A percentile compares a stretch with the other conserved stretches of the same genome.
phyloP scores from a whole-genome alignment of 1,284 basidiomycete genomes.

The Pyrrhoderma noxium region DNA sequence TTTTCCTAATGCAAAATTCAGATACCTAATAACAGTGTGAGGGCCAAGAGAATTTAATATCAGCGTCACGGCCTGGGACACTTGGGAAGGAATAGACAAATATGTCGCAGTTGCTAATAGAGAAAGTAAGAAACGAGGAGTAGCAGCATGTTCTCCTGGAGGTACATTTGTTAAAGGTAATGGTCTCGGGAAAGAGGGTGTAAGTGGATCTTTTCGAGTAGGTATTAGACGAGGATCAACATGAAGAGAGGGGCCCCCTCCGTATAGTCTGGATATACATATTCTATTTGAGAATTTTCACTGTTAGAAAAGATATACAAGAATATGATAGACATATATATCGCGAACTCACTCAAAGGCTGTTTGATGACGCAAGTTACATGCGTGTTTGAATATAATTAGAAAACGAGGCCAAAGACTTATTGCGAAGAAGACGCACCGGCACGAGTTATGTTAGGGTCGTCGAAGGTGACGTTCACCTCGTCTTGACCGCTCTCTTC shows the following conservation, averaged over 20 bases:
- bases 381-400: not conserved
- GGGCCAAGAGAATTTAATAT: slow-evolving; percentile 78
- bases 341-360: slow-evolving; percentile 38
- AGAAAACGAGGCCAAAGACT: not conserved
- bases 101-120: slow-evolving; percentile 83
- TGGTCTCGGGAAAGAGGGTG: slow-evolving; percentile 47
- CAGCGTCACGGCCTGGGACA: slow-evolving; percentile 65
- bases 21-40: slow-evolving; percentile 68
- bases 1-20: slow-evolving; percentile 77
- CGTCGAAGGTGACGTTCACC: slow-evolving; percentile 71
- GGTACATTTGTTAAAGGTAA: slow-evolving; percentile 22
- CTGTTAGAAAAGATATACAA: no score
- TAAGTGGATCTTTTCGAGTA: slow-evolving; percentile 60
- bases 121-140: slow-evolving; percentile 79
- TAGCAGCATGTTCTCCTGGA: slow-evolving; percentile 59
- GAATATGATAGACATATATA: not conserved
- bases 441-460: slow-evolving; percentile 79
- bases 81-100: slow-evolving; percentile 74
- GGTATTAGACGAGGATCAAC: slow-evolving; percentile 63
- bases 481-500: slow-evolving; percentile 39
- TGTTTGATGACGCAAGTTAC: no score
- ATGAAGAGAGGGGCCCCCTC: slow-evolving; percentile 72
- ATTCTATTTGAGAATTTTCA: no score
- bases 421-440: slow-evolving; percentile 37
- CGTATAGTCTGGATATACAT: slow-evolving; percentile 78